Percentiles rank a stretch among this genome's conserved stretches.
Conservation (phyloP, 352 stramenopile species). For the Pythium apleroticum region DNA sequence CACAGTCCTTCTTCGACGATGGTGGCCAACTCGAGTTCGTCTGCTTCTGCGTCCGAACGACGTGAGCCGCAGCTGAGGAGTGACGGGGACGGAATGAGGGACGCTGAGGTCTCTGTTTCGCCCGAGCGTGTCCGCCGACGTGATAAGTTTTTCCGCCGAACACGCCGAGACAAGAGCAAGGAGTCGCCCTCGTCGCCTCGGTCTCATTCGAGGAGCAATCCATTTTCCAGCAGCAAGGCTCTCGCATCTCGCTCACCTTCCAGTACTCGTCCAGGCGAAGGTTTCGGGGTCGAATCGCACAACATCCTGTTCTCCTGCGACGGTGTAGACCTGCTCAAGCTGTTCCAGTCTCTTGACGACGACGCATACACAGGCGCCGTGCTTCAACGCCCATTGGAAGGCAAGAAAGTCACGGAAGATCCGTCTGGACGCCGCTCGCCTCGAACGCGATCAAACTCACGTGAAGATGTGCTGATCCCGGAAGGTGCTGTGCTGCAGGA, state of each 20-base stretch:
- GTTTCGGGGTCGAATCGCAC: slow-evolving; percentile 57
- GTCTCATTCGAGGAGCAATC: slow-evolving; percentile 25
- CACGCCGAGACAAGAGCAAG: slow-evolving; percentile 9
- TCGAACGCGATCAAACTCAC: neutral
- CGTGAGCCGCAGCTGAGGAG: neutral
- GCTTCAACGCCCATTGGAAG: slow-evolving; percentile 47
- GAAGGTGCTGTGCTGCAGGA: slow-evolving; percentile 64
- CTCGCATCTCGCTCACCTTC: slow-evolving; percentile 15
- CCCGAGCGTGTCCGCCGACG: neutral
- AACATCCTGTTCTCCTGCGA: slow-evolving; percentile 49
- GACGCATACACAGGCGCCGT: slow-evolving; percentile 47
- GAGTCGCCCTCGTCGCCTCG: neutral
- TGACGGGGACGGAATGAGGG: slow-evolving; percentile 9
- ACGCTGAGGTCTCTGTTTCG: slow-evolving; percentile 13
- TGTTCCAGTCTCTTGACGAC: slow-evolving; percentile 51
- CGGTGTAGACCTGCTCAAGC: slow-evolving; percentile 43
- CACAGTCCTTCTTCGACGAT: neutral
- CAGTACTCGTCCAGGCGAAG: slow-evolving; percentile 20
- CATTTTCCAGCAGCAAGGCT: slow-evolving; percentile 24
- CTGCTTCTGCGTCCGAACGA: neutral
- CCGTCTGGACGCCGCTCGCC: slow-evolving; percentile 1
- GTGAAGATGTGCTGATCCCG: slow-evolving; percentile 34
- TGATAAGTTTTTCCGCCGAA: slow-evolving; percentile 19
- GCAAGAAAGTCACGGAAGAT: slow-evolving; percentile 8
- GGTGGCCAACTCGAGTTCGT: neutral